A percentile compares a stretch with the other conserved stretches of the same genome.
These are phyloP conservation scores for Mucor saturninus DNA, from an alignment of 371 early-diverging fungal genomes.

Conservation along the genomic window DNA sequence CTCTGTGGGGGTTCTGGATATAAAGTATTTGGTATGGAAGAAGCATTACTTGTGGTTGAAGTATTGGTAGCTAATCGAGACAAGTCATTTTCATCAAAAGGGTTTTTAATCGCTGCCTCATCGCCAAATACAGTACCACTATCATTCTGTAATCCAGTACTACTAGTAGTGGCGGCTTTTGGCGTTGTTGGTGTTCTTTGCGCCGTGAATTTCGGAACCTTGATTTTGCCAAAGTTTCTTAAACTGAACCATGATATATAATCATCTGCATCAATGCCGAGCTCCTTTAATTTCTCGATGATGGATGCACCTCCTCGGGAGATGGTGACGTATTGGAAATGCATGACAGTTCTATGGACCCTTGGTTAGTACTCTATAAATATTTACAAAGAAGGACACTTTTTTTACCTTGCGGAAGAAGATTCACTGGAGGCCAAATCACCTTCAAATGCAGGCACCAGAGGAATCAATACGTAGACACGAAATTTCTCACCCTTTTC, in stretches of 20 bases:
- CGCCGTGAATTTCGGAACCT: constrained; percentile 7
- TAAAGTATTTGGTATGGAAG: not conserved
- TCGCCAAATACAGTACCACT: constrained; percentile 23
- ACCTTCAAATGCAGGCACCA: constrained; percentile 91
- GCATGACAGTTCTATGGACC: constrained; percentile 64
- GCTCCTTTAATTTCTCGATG: constrained; percentile 59
- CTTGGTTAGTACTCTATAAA: not conserved
- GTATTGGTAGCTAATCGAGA: constrained; percentile 14
- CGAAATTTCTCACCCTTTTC: constrained; percentile 69
- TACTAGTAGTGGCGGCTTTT: not conserved
- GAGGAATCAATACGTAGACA: constrained; percentile 87
- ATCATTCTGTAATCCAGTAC: not conserved
- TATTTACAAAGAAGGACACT: not conserved
- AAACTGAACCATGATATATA: constrained; percentile 84
- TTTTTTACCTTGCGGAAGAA: constrained; percentile 65
- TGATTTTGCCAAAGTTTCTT: constrained; percentile 71
- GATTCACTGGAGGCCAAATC: constrained; percentile 79
- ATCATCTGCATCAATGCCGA: constrained; percentile 72
- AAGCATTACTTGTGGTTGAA: constrained; percentile 1
- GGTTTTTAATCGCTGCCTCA: constrained; percentile 17
- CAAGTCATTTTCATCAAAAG: constrained; percentile 26
- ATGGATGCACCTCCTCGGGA: constrained; percentile 79
- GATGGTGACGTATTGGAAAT: constrained; percentile 86
- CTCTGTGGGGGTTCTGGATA: constrained; percentile 3
- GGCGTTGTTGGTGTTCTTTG: not conserved